Evolutionary conservation across 176 grass and related monocot genomes (phyloP), one percentile per base, ranked within the genome.

Genomic region (Raddia guianensis): DNA sequence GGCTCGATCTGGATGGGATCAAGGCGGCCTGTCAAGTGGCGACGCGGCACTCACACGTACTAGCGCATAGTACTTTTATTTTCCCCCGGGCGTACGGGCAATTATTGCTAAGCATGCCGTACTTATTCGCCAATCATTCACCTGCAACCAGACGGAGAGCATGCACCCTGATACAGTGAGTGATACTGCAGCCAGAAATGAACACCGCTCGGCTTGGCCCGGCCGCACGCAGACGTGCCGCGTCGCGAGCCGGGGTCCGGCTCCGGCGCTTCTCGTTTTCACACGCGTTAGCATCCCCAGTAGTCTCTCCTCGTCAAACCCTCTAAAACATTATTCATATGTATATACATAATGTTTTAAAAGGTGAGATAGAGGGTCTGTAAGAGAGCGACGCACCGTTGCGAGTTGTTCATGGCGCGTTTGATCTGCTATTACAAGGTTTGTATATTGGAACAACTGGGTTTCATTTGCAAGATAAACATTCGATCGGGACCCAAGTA

Each of bases 61-160:
- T 49, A 34, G n/a, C 8, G n/a, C 51, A 56, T 33, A 33, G 51
- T 73, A 18, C 49, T 18, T 54, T 57, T 42, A 57, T 18, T 54
- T 42, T 27, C 27, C 27, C 27, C 27, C 27, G 74, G 44, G 68
- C n/a, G 71, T 72, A 85, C 82, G 87, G 82, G 64, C 70, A 53
- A 79, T 76, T 42, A 70, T 69, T 70, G 81, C 58, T 44, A 76
- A 63, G 57, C 56, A 19, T 49, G 82, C 37, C 82, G 77, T 89
- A 72, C 77, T 81, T 59, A 76, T 77, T 85, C 77, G 32, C 51
- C 76, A n/a, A 89, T 85, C 87, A 85, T 65, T 34, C 86, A 83
- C 68, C 61, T n/a, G 60, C 60, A 34, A 62, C 45, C 45, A 15
- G 62, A 50, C 63, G 32, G 5, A n/a, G 8, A 63, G 45, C 56